Evolutionary conservation across 768 basidiomycete species (phyloP), one percentile per base, ranked within the genome.

Genomic region (Auricularia cornea): DNA sequence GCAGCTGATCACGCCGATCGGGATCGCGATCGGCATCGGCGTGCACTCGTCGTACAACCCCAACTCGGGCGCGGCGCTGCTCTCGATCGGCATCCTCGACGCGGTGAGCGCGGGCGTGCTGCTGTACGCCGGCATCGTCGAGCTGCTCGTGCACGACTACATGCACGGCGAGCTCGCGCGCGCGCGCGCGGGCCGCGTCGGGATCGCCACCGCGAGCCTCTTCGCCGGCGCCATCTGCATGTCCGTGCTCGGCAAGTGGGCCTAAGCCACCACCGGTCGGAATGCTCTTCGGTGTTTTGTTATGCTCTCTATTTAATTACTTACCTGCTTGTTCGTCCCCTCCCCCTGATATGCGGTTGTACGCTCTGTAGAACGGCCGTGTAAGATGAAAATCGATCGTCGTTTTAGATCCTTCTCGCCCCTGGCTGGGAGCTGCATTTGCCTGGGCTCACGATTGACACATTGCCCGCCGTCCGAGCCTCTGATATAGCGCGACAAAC

Each of bases 31-130:
- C 32, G 96, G 94, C 2, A 81, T 94, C 40, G 92, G 88, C 18
- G 77, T 90, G 18, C 81, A 88, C 59, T 75, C 79, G 54, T 83
- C 87, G 3, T 98, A 97, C 77, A 94, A 96, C 73, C 91, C 93
- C 0, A 83, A 78, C 44, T 87, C 85, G 62, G 76, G 87, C 0
- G 89, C 82, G 3, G 90, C 92, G 5, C 85, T 81, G 48, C 89
- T 94, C 65, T 88, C 94, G 67, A 88, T 86, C 65, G 96, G 96
- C 26, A 75, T 91, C 0, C 78, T 98, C 68, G 96, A 98, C 70
- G 81, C 93, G 2, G 73, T 91, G 35, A 94, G 91, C 61, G 81
- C 92, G 0, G 96, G 96, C 2, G 93, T 98, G 69, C 75, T 98
- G 56, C 75, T 96, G 14, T 94, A 92, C 71, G 94, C 92, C 0